Evolutionary conservation across 768 basidiomycete genomes (phyloP).

Genomic region (Termitomyces sp.): DNA sequence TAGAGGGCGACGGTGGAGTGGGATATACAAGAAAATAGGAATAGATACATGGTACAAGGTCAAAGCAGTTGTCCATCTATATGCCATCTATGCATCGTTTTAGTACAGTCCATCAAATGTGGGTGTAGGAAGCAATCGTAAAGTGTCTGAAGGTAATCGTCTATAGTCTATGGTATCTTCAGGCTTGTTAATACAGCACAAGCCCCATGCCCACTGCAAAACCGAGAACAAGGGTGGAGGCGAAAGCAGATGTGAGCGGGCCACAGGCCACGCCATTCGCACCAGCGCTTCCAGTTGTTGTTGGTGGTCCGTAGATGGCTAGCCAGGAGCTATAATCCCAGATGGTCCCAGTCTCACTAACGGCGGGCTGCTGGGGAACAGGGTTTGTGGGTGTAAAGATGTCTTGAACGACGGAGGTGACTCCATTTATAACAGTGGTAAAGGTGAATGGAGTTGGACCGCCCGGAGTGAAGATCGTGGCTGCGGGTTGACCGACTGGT

Average conservation of each 20-base stretch:
- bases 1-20: neutral
- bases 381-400: constrained; percentile 37
- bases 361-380: constrained; percentile 19
- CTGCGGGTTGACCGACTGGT: constrained; percentile 52
- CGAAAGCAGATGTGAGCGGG: neutral
- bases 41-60: neutral
- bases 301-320: constrained; percentile 22
- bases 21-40: neutral
- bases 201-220: neutral
- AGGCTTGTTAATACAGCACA: constrained; percentile 1
- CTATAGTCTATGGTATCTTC: neutral
- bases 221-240: neutral
- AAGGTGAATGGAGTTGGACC: constrained; percentile 47
- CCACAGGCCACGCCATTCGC: neutral
- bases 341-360: constrained; percentile 27
- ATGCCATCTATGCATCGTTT: neutral
- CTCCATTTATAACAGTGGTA: constrained; percentile 40
- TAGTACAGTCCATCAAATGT: neutral
- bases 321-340: constrained; percentile 28
- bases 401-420: constrained; percentile 27
- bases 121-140: neutral
- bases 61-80: neutral
- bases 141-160: neutral
- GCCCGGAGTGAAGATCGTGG: constrained; percentile 32
- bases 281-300: constrained; percentile 8